Evolutionary conservation across 2,329 filamentous ascomycete genomes (phyloP), one percentile per base, ranked within the genome.

Genomic region (Magnaporthiopsis poae): DNA sequence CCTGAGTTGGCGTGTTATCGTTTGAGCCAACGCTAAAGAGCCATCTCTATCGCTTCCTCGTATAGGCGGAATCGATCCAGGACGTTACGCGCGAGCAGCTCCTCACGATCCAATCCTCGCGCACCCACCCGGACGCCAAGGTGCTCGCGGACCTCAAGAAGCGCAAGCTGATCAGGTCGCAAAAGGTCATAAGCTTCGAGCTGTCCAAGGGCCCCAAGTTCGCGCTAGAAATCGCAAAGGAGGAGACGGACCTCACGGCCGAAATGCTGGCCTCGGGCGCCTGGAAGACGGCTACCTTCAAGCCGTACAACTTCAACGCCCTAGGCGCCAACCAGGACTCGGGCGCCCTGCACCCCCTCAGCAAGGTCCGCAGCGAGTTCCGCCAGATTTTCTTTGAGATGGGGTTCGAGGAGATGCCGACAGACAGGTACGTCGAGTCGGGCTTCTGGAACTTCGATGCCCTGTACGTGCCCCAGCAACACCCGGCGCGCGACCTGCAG

Each of bases 381-480:
- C 85, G 95, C 67, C 90, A 95, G 75, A 97, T 99, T 76, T 99
- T 99, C 87, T 98, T 99, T 80, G 92, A 96, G 77, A 96, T 96
- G 88, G 95, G 94, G 65, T 99, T 98, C 81, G 89, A 94, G 74
- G 95, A 99, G 82, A 98, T 99, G 95, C 91, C 93, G 18, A 97
- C 94, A 64, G 90, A 90, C 79, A 87, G 91, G 77, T 97, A 89
- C 76, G 93, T 98, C 69, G 95, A 99, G 80, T 94, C 93, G 15
- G 93, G 94, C 62, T 97, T 98, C 88, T 99, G 95, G 92, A 98
- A 98, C 80, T 98, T 98, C 78, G 94, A 98, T 75, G 88, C 93
- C 31, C 91, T 99, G 69, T 97, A 94, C 78, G 94, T 98, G 65
- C 94, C 94, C 36, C 95, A 96, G 80, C 95, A 99, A 83, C 95